Percentiles rank a stretch among this genome's conserved stretches.
phyloP scores from a whole-genome alignment of 768 basidiomycete species.

The Mycena albidolilacea region DNA sequence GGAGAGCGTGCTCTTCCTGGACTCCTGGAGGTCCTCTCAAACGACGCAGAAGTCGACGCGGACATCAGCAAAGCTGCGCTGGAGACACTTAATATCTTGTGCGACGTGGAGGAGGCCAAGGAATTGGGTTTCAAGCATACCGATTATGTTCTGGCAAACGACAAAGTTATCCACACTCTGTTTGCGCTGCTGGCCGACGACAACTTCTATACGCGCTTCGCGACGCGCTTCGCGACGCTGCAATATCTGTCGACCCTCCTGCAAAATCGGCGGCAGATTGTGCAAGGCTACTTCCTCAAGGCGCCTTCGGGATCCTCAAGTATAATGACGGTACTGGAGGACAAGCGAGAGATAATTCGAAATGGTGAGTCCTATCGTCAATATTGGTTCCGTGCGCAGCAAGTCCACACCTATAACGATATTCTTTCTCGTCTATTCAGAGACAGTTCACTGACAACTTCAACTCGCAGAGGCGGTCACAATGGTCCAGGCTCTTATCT shows the following conservation, averaged over 20 bases:
- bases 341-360: slow-evolving; percentile 89
- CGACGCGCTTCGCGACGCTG: slow-evolving; percentile 85
- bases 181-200: slow-evolving; percentile 82
- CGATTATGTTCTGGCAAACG: slow-evolving; percentile 81
- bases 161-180: slow-evolving; percentile 80
- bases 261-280: slow-evolving; percentile 82
- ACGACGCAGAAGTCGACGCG: slow-evolving; percentile 91
- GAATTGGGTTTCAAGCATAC: slow-evolving; percentile 90
- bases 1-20: slow-evolving; percentile 84
- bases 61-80: slow-evolving; percentile 94
- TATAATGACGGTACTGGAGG: slow-evolving; percentile 82
- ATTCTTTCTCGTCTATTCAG: not conserved
- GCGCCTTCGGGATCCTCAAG: slow-evolving; percentile 83
- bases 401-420: not conserved
- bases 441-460: not conserved
- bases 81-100: slow-evolving; percentile 90
- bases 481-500: slow-evolving; percentile 85
- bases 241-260: slow-evolving; percentile 87
- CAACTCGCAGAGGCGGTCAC: slow-evolving; percentile 79
- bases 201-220: slow-evolving; percentile 90
- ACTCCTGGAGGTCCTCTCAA: slow-evolving; percentile 84
- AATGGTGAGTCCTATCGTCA: slow-evolving; percentile 72
- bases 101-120: slow-evolving; percentile 83
- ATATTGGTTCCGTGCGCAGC: not conserved
- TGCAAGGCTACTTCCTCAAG: slow-evolving; percentile 94